Percentiles rank a stretch among this genome's conserved stretches.
Evolutionary conservation across 371 early-diverging fungal species (phyloP).

Genomic region (Thermomucor indicae-seudaticae): DNA sequence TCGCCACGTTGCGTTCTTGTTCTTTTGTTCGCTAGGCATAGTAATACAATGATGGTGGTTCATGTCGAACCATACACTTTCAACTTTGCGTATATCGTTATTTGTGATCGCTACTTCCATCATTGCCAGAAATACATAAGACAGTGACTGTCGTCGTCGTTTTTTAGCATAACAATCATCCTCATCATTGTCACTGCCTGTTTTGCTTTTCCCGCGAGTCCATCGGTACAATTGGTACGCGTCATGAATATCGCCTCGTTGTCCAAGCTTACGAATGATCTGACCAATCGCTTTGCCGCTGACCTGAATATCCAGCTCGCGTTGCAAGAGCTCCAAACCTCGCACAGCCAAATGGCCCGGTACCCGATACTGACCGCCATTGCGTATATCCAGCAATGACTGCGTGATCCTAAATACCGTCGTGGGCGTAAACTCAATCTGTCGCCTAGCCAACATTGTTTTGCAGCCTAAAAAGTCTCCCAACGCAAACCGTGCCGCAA

Average conservation of each 20-base stretch:
- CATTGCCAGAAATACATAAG: constrained; percentile 27
- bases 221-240: constrained; percentile 25
- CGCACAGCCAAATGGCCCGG: constrained; percentile 1
- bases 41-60: constrained; percentile 9
- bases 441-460: not conserved
- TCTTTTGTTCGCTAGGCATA: not conserved
- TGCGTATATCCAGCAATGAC: constrained; percentile 10
- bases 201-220: constrained; percentile 6
- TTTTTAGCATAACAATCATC: too few species aligned
- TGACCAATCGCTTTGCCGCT: constrained; percentile 13
- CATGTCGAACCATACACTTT: constrained; percentile 30
- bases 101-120: constrained; percentile 29
- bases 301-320: constrained; percentile 15
- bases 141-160: too few species aligned
- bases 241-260: constrained; percentile 21
- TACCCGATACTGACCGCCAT: constrained; percentile 1
- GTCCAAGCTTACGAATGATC: constrained; percentile 25
- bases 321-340: constrained; percentile 23
- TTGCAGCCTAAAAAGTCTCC: constrained; percentile 12
- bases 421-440: constrained; percentile 18
- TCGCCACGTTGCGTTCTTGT: constrained; percentile 7
- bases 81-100: constrained; percentile 19
- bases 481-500: constrained; percentile 13
- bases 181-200: too few species aligned
- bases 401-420: constrained; percentile 21